Evolutionary conservation across 768 basidiomycete genomes (phyloP), one percentile per base, ranked within the genome.

Genomic region (Guyanaporus albipodus): DNA sequence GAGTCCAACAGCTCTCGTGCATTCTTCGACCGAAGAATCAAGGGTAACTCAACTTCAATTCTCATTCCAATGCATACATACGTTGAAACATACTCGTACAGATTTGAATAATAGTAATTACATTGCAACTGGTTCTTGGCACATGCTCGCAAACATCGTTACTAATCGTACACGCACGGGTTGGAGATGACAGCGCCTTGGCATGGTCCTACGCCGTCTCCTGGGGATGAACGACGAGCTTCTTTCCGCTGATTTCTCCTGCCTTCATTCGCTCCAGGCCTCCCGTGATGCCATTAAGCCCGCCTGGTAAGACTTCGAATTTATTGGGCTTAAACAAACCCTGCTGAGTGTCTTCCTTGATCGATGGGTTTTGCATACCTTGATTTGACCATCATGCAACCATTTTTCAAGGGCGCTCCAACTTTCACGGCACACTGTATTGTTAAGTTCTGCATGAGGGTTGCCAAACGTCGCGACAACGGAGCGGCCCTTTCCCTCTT

Each of bases 221-320:
- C 46, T 68, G 67, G 15, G 74, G 75, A 43, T 60, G 68, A 1
- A 49, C 70, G 8, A 78, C 64, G 17, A 78, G 54, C 55, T 78
- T 78, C 14, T 49, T 56, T 5, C 70, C 75, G n/a, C 73, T 75
- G 24, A 76, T 63, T 44, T 70, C 45, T 8, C 69, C 64, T 3
- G 50, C 49, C 56, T 58, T 60, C 55, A 77, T 34, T 49, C 57
- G 58, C 36, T 69, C 60, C 23, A 78, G 53, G 2, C 70, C 74
- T 9, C 42, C 62, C 0, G 46, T 32, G 8, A 77, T 64, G 8
- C 68, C 74, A 8, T 55, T 46, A 2, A 78, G 60, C 2, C 77
- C 77, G 23, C 59, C 53, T 0, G 69, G 65, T 10, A 78, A 56
- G n/a, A 75, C 58, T 52, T 77, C 70, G 4, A 67, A 49, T n/a